Evolutionary conservation across 495 filamentous ascomycete species (phyloP).

Genomic region (Tuber indicum): DNA sequence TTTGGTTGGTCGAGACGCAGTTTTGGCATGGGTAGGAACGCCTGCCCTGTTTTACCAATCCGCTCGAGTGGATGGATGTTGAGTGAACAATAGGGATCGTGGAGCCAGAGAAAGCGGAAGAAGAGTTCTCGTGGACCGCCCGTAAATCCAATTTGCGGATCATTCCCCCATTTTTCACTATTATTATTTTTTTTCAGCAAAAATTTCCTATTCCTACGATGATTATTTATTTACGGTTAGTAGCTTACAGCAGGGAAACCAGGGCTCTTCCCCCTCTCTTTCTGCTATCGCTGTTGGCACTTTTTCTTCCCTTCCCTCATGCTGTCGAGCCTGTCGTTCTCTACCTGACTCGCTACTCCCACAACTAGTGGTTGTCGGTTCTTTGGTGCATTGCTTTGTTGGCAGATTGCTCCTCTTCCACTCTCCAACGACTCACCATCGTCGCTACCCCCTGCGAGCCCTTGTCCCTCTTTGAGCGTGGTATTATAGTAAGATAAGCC

Average conservation of each 20-base stretch:
- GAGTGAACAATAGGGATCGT: background rate
- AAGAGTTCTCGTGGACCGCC: background rate
- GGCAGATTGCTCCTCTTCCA: conserved; percentile 30
- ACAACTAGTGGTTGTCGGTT: background rate
- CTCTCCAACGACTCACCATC: conserved; percentile 37
- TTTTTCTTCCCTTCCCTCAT: background rate
- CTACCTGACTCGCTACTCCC: background rate
- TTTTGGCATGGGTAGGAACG: background rate
- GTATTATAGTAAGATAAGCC: background rate
- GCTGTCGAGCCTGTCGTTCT: background rate
- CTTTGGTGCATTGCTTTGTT: conserved; percentile 38
- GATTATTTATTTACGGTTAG: background rate
- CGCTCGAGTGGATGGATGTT: background rate
- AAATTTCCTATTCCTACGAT: background rate
- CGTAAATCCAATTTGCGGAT: background rate
- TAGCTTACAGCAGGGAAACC: background rate
- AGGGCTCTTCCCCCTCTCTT: background rate
- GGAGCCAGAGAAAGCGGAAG: background rate
- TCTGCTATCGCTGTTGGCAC: background rate
- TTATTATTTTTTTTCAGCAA: background rate
- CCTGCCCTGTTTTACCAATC: background rate
- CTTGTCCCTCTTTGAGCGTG: background rate
- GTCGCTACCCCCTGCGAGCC: background rate
- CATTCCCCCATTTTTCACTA: background rate
- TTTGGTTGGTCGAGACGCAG: background rate